Evolutionary conservation across 2,329 filamentous ascomycete genomes (phyloP), one percentile per base, ranked within the genome.

Genomic region (Venturia nashicola): DNA sequence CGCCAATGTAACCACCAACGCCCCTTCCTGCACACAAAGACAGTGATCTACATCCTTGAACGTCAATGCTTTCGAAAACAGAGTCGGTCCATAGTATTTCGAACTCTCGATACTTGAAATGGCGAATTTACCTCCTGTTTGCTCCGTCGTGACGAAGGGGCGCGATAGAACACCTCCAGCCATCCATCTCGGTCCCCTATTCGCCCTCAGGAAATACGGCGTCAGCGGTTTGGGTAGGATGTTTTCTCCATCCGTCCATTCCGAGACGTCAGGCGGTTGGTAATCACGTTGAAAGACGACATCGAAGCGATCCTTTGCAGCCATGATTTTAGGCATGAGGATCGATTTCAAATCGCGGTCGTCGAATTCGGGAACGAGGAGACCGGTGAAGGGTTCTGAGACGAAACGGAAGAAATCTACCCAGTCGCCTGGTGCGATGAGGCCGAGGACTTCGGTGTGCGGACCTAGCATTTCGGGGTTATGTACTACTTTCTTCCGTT

Each of bases 351-450:
- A 72, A 67, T 83, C 79, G 1, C 82, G 78, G n/a, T 77, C 68
- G 68, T 85, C 82, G 43, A 73, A 70, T 61, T 82, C 78, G 0
- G 82, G 82, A 18, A 81, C 76, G 20, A 83, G 67, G 0, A 79
- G 67, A 0, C 82, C 81, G 3, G 72, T 66, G 64, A 80, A 84
- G 0, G 79, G 74, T 69, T 85, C 82, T 36, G 77, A 77, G 8
- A 85, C 77, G 68, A 82, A 80, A 61, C 82, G 77, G 73, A 85
- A 85, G 73, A 85, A 85, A 67, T 85, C 82, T 36, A 83, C 74
- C 83, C 82, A 85, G 68, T 82, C 82, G 5, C 81, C 82, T 0
- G 82, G 82, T 0, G 80, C 80, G 36, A 85, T 79, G 3, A 85
- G 71, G 16, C 82, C 81, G 1, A 81, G 72, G 23, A 78, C 77